Conservation (phyloP, 75 land plant genomes). For the Isoetes taiwanensis region DNA sequence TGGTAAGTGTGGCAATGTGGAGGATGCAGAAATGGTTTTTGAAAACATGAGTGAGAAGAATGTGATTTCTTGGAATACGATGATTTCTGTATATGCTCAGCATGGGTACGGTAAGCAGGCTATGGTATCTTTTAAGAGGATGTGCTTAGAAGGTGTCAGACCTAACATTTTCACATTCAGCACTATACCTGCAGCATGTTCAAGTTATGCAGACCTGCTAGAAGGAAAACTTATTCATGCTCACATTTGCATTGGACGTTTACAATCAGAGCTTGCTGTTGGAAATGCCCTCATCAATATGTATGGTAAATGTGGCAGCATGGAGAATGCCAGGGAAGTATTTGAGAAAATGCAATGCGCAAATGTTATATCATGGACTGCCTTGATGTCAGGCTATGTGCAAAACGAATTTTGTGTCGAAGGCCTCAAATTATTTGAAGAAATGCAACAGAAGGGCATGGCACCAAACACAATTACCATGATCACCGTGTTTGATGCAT, state of each 20-base stretch:
- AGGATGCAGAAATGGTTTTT: constrained; percentile 2
- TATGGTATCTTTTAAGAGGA: not conserved
- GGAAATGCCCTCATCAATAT: not conserved
- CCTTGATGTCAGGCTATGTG: not conserved
- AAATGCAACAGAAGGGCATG: not conserved
- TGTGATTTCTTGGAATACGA: constrained; percentile 1
- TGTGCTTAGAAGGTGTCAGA: not conserved
- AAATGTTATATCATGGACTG: not conserved
- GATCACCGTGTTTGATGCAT: not conserved
- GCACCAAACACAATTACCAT: not conserved
- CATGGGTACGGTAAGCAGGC: constrained; percentile 2
- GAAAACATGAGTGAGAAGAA: not conserved
- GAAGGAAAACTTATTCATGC: not conserved
- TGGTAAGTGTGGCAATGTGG: constrained; percentile 11
- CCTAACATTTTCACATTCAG: not conserved
- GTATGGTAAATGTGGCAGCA: not conserved
- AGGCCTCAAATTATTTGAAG: not conserved
- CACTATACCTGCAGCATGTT: not conserved
- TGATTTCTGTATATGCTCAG: constrained; percentile 4
- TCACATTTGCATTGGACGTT: not conserved
- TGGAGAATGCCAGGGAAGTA: not conserved
- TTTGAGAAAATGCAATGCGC: not conserved
- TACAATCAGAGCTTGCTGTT: not conserved
- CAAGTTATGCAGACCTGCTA: not conserved
- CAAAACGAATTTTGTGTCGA: not conserved